Evolutionary conservation across 202 grass and related monocot species (phyloP), one percentile per base, ranked within the genome.

Genomic region (Saccharum hybrid): DNA sequence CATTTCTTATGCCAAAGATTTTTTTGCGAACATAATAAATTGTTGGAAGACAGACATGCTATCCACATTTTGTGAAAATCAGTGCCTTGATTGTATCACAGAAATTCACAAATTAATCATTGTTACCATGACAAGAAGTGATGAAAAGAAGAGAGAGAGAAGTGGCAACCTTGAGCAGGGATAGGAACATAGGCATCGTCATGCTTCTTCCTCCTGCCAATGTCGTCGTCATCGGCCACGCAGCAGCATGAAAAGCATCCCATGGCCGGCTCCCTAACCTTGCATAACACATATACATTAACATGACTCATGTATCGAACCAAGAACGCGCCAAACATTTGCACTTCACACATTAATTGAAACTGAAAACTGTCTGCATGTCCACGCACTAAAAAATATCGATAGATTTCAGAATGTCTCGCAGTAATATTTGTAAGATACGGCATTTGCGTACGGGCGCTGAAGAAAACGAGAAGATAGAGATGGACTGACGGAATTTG

Each of bases 241-340:
- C 75, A 39, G 64, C 80, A 90, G 70, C 81, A 90, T 33, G 88
- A 87, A 81, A 90, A 90, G 59, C 81, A 90, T 4, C 81, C 88
- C 88, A 90, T 90, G 42, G 63, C 11, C n/a, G 42, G 52, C 11
- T 54, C 39, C 26, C 56, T 36, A 45, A 30, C 39, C 19, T 67
- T 90, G 37, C 13, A 79, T 23, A 4, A 28, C 8, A 57, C 43
- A 81, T 1, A 83, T 14, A 56, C 19, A 66, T 57, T 87, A 49
- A 16, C 3, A 78, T 45, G 22, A 72, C 1, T 39, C 36, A 4
- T 26, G 28, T 33, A 66, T 39, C 13, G 7, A 79, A 33, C 49
- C 4, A 19, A 82, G 61, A 46, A 85, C 4, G 41, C 9, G 28
- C 23, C 63, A 45, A 66, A 38, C 67, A 49, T 74, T 57, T 59